Evolutionary conservation across 352 stramenopile genomes (phyloP).

Genomic region (Thalassiosira exigua): DNA sequence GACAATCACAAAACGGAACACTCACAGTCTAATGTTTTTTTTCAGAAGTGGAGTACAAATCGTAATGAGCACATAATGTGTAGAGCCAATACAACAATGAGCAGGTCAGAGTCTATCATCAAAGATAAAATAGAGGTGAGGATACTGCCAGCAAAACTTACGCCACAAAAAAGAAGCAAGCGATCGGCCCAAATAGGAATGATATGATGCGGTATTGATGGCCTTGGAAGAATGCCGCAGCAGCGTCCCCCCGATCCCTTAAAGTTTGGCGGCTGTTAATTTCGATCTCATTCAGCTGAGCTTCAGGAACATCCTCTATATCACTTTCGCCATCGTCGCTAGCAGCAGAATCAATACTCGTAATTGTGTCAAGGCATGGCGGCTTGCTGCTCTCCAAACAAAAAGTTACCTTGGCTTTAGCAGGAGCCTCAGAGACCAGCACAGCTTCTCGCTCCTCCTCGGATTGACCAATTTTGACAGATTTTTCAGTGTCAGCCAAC

Average conservation of each 20-base stretch:
- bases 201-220: conserved; percentile 42
- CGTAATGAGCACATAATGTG: background rate
- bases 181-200: conserved; percentile 53
- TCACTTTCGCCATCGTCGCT: conserved; percentile 60
- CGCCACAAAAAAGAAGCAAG: conserved; percentile 51
- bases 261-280: background rate
- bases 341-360: conserved; percentile 32
- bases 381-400: background rate
- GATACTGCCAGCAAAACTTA: conserved; percentile 10
- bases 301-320: conserved; percentile 37
- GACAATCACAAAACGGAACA: too few relatives aligned
- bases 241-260: too few relatives aligned
- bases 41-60: conserved; percentile 1
- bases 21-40: conserved; percentile 39
- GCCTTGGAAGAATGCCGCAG: conserved; percentile 34
- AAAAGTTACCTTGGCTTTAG: conserved; percentile 9
- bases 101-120: too few relatives aligned
- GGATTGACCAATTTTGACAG: too few relatives aligned
- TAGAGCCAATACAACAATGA: conserved; percentile 6
- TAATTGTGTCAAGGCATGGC: too few relatives aligned
- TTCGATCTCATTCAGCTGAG: conserved; percentile 21
- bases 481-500: too few relatives aligned
- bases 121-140: too few relatives aligned
- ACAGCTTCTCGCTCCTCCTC: too few relatives aligned
- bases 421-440: background rate